Conservation (phyloP, 768 basidiomycete species). For the Rhizopogon roseolus region DNA sequence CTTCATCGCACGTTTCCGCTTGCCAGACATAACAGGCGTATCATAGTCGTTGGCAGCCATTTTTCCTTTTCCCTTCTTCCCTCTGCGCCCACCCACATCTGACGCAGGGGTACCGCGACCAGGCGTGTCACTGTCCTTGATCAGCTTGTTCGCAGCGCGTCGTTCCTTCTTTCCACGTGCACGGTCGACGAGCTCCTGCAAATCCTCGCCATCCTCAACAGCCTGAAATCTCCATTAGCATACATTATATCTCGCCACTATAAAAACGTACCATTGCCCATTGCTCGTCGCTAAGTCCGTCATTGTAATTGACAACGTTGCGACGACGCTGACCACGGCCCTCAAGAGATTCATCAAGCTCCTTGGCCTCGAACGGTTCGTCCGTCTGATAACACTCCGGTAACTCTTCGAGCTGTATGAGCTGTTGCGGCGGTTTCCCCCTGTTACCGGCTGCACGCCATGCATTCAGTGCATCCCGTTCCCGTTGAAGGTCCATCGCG, state of each 20-base stretch:
- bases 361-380: constrained; percentile 71
- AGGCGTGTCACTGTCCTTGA: constrained; percentile 56
- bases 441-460: constrained; percentile 76
- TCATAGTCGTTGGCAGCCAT: constrained; percentile 43
- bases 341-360: constrained; percentile 46
- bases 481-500: constrained; percentile 77
- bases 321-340: constrained; percentile 85
- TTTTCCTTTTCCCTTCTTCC: constrained; percentile 58
- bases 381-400: constrained; percentile 89
- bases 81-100: constrained; percentile 51
- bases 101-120: constrained; percentile 61
- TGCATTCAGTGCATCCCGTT: constrained; percentile 52
- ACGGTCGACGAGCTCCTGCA: constrained; percentile 67
- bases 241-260: not conserved
- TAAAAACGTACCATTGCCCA: constrained; percentile 69
- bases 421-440: constrained; percentile 68
- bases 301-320: constrained; percentile 86
- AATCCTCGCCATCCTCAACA: constrained; percentile 76
- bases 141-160: constrained; percentile 52
- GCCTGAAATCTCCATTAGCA: constrained; percentile 37
- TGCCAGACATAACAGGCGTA: constrained; percentile 37
- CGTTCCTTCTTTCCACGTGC: constrained; percentile 62
- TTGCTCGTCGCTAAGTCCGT: constrained; percentile 90
- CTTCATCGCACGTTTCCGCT: constrained; percentile 73
- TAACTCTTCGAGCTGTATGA: constrained; percentile 86